phyloP scores from a whole-genome alignment of 495 filamentous ascomycete genomes.

The Jackrogersella minutella region DNA sequence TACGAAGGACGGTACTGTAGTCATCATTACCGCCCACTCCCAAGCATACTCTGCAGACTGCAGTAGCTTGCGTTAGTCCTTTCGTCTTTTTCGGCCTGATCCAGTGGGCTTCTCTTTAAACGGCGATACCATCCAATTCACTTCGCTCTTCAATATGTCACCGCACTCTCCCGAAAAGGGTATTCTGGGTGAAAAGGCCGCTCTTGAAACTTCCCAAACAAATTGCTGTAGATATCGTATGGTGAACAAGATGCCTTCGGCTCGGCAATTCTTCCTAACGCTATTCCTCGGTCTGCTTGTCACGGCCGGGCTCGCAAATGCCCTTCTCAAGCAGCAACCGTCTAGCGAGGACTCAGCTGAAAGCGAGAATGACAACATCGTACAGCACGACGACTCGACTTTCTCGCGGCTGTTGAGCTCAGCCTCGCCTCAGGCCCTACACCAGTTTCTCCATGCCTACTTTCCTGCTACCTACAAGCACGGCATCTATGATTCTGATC shows the following conservation, averaged over 20 bases:
- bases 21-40: conserved; percentile 27
- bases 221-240: conserved; percentile 14
- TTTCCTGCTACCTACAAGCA: conserved; percentile 50
- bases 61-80: conserved; percentile 39
- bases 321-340: conserved; percentile 32
- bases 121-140: conserved; percentile 7
- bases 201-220: neutral
- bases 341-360: conserved; percentile 12
- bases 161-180: conserved; percentile 5
- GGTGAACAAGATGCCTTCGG: conserved; percentile 40
- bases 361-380: conserved; percentile 17
- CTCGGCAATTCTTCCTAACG: conserved; percentile 40
- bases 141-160: conserved; percentile 27
- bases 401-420: conserved; percentile 47
- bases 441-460: conserved; percentile 51
- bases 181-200: conserved; percentile 21
- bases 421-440: conserved; percentile 49
- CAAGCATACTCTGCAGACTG: conserved; percentile 31
- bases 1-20: conserved; percentile 20
- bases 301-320: conserved; percentile 44
- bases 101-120: conserved; percentile 24
- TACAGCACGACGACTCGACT: conserved; percentile 37
- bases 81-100: conserved; percentile 21
- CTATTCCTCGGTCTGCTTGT: conserved; percentile 43
- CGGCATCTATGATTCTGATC: conserved; percentile 49